phyloP scores from a whole-genome alignment of 495 filamentous ascomycete species.

The Trichoderma asperelloides region DNA sequence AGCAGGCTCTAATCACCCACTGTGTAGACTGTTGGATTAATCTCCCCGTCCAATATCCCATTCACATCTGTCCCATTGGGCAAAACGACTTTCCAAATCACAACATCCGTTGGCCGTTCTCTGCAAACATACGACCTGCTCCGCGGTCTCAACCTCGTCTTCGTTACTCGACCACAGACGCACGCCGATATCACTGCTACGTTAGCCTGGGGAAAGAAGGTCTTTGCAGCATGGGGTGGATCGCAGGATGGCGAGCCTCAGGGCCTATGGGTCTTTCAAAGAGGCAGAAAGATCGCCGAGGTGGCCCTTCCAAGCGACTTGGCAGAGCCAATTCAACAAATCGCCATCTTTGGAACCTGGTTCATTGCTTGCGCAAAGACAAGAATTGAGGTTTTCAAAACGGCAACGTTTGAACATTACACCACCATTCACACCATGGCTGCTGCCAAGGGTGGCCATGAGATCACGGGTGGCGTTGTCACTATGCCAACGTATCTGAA shows the following conservation, averaged over 20 bases:
- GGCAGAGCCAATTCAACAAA: slow-evolving; percentile 59
- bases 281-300: slow-evolving; percentile 77
- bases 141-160: slow-evolving; percentile 80
- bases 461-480: slow-evolving; percentile 62
- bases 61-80: slow-evolving; percentile 83
- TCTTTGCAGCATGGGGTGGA: slow-evolving; percentile 80
- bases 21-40: slow-evolving; percentile 74
- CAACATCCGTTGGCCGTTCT: slow-evolving; percentile 79
- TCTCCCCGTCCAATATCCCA: slow-evolving; percentile 81
- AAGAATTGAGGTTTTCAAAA: slow-evolving; percentile 82
- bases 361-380: slow-evolving; percentile 70
- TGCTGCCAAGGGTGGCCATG: slow-evolving; percentile 38
- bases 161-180: slow-evolving; percentile 83
- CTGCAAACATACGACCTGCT: slow-evolving; percentile 93
- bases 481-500: slow-evolving; percentile 92
- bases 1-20: slow-evolving; percentile 1
- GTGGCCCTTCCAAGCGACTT: slow-evolving; percentile 54
- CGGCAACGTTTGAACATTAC: slow-evolving; percentile 76
- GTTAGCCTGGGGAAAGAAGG: slow-evolving; percentile 74
- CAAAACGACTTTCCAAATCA: slow-evolving; percentile 93
- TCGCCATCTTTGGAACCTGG: slow-evolving; percentile 86
- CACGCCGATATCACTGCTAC: slow-evolving; percentile 79
- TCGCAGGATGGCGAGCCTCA: slow-evolving; percentile 37
- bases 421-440: slow-evolving; percentile 58
- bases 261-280: slow-evolving; percentile 88